Evolutionary conservation across 2,329 filamentous ascomycete species (phyloP), one percentile per base, ranked within the genome.

Genomic region (Fusarium guadeloupense): DNA sequence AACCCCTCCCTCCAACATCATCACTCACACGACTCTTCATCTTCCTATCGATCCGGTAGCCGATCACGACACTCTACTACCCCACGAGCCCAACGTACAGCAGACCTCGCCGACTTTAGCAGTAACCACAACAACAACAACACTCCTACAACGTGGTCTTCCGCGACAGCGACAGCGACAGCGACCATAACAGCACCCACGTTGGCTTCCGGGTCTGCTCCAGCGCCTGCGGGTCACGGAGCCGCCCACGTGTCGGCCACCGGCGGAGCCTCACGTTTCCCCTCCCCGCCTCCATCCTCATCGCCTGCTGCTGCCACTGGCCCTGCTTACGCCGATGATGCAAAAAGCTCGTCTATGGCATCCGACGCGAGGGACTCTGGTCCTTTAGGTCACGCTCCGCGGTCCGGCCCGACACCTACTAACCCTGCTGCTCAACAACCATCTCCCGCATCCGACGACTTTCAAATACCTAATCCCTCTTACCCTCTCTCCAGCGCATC

Each of bases 221-320:
- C 49, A 51, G 64, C 54, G 56, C 46, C 65, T 52, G 64, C 62
- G 53, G 67, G 64, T 45, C 58, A 67, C 54, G 62, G 57, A 48
- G 41, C 52, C 34, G 25, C 66, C 61, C 63, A 71, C 62, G 65
- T 67, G 49, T 72, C 74, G 21, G 64, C 75, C 20, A 72, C 72
- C 51, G 76, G 74, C 62, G 77, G 77, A 64, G 77, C 78, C 53
- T 80, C 81, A 39, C 77, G 78, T 57, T 79, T 85, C 62, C 83
- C 83, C 20, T 84, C 83, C 23, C 82, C 83, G 35, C 83, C 83
- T 23, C 79, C 81, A 20, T 85, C 83, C 17, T 84, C 82, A 21
- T 82, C 82, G 45, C 78, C 81, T 17, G 74, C 78, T 54, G 74
- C 74, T 48, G 71, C 72, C 54, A 74, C 75, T 65, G 73, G 70